These are phyloP conservation scores for Protomyces gravidus DNA, from an alignment of 1,139 yeast genomes.

Conservation along the genomic window DNA sequence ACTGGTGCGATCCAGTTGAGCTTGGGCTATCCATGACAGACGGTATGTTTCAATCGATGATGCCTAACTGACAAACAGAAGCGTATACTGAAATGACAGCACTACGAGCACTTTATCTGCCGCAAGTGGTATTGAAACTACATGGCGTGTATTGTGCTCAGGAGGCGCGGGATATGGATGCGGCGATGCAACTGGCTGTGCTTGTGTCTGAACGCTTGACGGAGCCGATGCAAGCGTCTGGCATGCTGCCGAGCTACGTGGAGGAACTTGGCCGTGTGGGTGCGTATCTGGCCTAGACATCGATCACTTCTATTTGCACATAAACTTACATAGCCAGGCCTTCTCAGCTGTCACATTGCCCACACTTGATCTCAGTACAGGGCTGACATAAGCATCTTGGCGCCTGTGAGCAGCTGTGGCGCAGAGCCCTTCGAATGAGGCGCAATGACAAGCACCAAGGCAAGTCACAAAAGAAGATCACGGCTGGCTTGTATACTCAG, in stretches of 20 bases:
- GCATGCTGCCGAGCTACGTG: slow-evolving; percentile 15
- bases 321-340: too few relatives aligned
- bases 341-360: too few relatives aligned
- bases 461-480: too few relatives aligned
- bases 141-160: slow-evolving; percentile 30
- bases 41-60: not conserved
- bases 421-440: too few relatives aligned
- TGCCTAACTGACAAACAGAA: not conserved
- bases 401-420: too few relatives aligned
- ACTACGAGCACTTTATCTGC: slow-evolving; percentile 28
- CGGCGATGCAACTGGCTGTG: slow-evolving; percentile 22
- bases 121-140: slow-evolving; percentile 25
- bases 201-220: slow-evolving; percentile 9
- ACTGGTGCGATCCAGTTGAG: slow-evolving; percentile 23
- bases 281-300: slow-evolving; percentile 7
- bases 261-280: slow-evolving; percentile 14
- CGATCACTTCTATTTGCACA: too few relatives aligned
- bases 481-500: too few relatives aligned
- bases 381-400: too few relatives aligned
- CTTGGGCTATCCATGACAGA: slow-evolving; percentile 16
- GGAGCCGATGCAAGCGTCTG: slow-evolving; percentile 20
- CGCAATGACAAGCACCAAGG: too few relatives aligned
- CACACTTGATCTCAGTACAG: too few relatives aligned
- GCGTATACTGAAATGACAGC: slow-evolving; percentile 10
- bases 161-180: slow-evolving; percentile 16